These are phyloP conservation scores for Fraxinus greggii DNA, from an alignment of 305 asterid species.

Conservation along the genomic window DNA sequence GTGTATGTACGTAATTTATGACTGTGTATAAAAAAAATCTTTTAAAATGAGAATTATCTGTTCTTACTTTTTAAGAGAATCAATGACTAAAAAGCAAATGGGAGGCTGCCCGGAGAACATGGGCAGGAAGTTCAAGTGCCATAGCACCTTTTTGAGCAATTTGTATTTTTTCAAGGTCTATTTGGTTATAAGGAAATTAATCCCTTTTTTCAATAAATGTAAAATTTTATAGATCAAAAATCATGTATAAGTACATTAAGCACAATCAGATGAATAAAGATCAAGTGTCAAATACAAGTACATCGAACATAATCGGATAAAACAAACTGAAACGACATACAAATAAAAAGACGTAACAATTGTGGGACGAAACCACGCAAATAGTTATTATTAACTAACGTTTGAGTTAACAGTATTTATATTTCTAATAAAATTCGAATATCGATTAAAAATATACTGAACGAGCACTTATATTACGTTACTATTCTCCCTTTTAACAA, in stretches of 20 bases:
- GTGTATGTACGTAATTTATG: background rate
- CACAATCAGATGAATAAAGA: background rate
- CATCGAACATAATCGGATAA: no score
- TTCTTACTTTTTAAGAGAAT: slow-evolving; percentile 32
- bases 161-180: background rate
- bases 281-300: background rate
- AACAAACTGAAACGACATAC: background rate
- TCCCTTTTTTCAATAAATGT: background rate
- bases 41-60: slow-evolving; percentile 29
- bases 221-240: no score
- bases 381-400: background rate
- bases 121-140: slow-evolving; percentile 29
- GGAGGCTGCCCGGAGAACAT: slow-evolving; percentile 39
- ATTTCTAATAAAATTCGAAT: background rate
- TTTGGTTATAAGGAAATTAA: background rate
- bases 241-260: background rate
- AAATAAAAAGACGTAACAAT: no score
- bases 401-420: background rate
- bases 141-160: slow-evolving; percentile 10
- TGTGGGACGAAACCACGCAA: background rate
- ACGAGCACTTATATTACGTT: background rate
- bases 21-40: slow-evolving; percentile 12
- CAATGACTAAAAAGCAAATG: slow-evolving; percentile 41
- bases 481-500: background rate
- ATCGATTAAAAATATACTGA: no score